Base-by-base conservation (phyloP, 352 stramenopile genomes). In the Pythium guiyangense region DNA sequence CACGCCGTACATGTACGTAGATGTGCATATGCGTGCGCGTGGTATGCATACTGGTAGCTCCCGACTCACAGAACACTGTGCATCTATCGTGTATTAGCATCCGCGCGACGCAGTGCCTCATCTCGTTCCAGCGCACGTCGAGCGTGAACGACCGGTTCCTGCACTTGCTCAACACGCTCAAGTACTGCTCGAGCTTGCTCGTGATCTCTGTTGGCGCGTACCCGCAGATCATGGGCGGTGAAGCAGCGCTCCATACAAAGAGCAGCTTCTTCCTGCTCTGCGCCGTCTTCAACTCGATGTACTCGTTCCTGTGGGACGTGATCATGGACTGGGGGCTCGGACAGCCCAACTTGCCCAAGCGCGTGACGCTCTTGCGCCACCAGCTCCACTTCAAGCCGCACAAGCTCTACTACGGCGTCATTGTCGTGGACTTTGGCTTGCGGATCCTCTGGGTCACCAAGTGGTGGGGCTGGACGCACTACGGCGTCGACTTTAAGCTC, bases 251-350 rank as follows among this genome's bases (percentile, higher is more conserved):
- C 70, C 76, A 5, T 71, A 88, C 46, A n/a, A 74, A 78, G 40
- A 84, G 74, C 64, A 82, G 63, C 27, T 74, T 93, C 35, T 96
- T 93, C 54, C 54, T 94, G 37, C 68, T 89, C 1, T 88, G 77
- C 50, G 86, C 84, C 1, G 83, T 89, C 11, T 94, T 96, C 58
- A 98, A 96, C 57, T 98, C 94, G 42, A 70, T 98, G 15, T 99
- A 98, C 67, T 98, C 92, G 59, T 98, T 98, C 70, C 79, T 87
- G 9, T 99, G 96, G 96, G 96, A 99, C 67, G 92, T 99, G 2
- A 89, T 96, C 60, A 98, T 99, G 90, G 94, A 98, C 72, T 98
- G 96, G 95, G 93, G 93, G 10, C 74, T 97, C 10, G 86, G 80
- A n/a, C 77, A 93, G 56, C 84, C 84, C 0, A 69, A 77, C 14